Evolutionary conservation across 225 moss, liverwort and hornwort genomes (phyloP).

Genomic region (Ulota crispa): DNA sequence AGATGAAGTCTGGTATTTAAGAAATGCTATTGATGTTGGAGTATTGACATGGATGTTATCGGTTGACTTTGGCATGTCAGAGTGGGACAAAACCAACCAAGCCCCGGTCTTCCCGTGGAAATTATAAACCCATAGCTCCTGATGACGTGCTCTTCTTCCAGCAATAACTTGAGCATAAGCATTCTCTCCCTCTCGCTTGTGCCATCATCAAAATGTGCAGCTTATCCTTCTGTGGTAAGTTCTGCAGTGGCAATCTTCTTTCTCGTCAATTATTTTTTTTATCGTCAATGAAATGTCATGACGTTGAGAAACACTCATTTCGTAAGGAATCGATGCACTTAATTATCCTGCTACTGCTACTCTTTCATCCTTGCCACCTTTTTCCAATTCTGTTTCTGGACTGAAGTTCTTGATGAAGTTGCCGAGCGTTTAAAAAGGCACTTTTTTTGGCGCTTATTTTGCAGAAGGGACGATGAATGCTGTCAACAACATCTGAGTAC

Average conservation of each 20-base stretch:
- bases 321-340: background rate
- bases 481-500: conserved; percentile 8
- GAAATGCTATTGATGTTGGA: conserved; percentile 1
- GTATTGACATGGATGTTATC: conserved; percentile 1
- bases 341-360: background rate
- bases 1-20: background rate
- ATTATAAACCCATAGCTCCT: conserved; percentile 55
- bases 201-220: conserved; percentile 17
- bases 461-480: conserved; percentile 22
- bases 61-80: conserved; percentile 38
- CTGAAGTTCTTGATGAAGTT: conserved; percentile 6
- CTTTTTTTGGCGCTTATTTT: background rate
- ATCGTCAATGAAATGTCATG: background rate
- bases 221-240: conserved; percentile 16
- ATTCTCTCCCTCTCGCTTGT: conserved; percentile 12
- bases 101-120: conserved; percentile 53
- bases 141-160: conserved; percentile 75
- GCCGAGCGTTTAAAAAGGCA: background rate
- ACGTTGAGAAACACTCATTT: background rate
- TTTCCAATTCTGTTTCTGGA: background rate
- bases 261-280: background rate
- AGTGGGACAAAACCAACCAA: conserved; percentile 65
- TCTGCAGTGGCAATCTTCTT: background rate
- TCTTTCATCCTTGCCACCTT: background rate
- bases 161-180: conserved; percentile 25